phyloP scores from a whole-genome alignment of 2,329 filamentous ascomycete genomes.

The Scedosporium boydii region DNA sequence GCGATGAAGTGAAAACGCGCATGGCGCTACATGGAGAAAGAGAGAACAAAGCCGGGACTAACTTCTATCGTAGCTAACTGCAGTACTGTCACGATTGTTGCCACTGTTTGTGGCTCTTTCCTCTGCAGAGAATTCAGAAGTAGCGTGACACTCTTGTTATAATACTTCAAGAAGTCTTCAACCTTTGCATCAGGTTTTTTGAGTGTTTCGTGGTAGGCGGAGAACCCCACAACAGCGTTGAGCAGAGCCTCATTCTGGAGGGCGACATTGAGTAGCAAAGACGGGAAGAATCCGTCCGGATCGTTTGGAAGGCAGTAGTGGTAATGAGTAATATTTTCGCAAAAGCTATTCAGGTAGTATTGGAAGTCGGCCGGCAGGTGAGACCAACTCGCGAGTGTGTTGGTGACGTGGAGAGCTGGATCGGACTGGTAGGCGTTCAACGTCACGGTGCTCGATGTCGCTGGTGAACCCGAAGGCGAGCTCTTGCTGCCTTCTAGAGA shows the following conservation, averaged over 20 bases:
- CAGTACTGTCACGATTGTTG: slow-evolving; percentile 76
- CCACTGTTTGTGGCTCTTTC: slow-evolving; percentile 60
- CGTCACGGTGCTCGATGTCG: slow-evolving; percentile 26
- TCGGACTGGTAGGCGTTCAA: slow-evolving; percentile 8
- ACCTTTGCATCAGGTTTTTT: slow-evolving; percentile 62
- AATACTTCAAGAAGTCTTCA: slow-evolving; percentile 76
- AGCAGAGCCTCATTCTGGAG: slow-evolving; percentile 68
- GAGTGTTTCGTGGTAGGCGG: slow-evolving; percentile 76
- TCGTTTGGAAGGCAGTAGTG: slow-evolving; percentile 76
- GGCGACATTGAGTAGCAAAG: slow-evolving; percentile 61
- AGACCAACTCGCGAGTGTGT: slow-evolving; percentile 35
- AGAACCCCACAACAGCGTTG: slow-evolving; percentile 79
- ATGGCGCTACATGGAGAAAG: not conserved
- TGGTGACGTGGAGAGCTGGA: slow-evolving; percentile 7
- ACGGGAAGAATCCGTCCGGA: slow-evolving; percentile 62
- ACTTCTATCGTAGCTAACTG: slow-evolving; percentile 93
- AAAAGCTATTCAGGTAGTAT: slow-evolving; percentile 71
- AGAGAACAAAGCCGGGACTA: slow-evolving; percentile 16
- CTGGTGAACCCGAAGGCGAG: slow-evolving; percentile 41
- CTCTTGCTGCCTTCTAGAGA: slow-evolving; percentile 41
- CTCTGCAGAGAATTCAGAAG: slow-evolving; percentile 63
- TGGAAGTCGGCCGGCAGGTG: slow-evolving; percentile 61
- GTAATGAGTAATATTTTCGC: slow-evolving; percentile 65
- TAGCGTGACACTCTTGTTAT: slow-evolving; percentile 76
- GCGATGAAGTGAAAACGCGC: not conserved